phyloP scores from a whole-genome alignment of 139 green algal genomes.

The Picochlorum sp. region DNA sequence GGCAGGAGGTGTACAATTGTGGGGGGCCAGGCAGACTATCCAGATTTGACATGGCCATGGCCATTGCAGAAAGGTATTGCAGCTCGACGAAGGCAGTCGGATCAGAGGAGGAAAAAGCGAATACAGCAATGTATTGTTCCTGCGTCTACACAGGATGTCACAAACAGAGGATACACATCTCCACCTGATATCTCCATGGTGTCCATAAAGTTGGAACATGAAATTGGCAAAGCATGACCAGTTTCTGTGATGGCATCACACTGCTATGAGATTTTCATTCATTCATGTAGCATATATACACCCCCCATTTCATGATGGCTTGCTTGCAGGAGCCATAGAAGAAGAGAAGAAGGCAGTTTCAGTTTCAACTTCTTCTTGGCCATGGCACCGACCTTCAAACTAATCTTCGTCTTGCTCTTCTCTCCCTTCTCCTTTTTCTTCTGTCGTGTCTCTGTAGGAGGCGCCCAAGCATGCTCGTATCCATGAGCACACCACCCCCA shows the following conservation, averaged over 20 bases:
- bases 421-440: neutral
- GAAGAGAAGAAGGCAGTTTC: neutral
- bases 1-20: constrained; percentile 11
- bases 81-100: neutral
- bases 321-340: neutral
- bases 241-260: neutral
- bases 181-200: constrained; percentile 19
- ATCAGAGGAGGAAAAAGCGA: no score
- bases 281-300: neutral
- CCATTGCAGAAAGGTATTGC: constrained; percentile 12
- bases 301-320: neutral
- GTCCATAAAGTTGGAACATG: neutral
- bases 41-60: constrained; percentile 43
- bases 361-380: neutral
- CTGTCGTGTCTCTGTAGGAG: neutral
- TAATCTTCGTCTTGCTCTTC: constrained; percentile 3
- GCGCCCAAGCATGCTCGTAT: neutral
- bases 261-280: no score
- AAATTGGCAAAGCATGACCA: neutral
- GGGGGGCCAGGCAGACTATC: constrained; percentile 51
- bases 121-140: no score
- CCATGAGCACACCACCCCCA: neutral
- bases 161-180: constrained; percentile 15
- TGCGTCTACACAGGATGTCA: neutral
- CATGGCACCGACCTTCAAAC: neutral